Conservation (phyloP, 2,329 filamentous ascomycete genomes). For the Fusarium nanum region DNA sequence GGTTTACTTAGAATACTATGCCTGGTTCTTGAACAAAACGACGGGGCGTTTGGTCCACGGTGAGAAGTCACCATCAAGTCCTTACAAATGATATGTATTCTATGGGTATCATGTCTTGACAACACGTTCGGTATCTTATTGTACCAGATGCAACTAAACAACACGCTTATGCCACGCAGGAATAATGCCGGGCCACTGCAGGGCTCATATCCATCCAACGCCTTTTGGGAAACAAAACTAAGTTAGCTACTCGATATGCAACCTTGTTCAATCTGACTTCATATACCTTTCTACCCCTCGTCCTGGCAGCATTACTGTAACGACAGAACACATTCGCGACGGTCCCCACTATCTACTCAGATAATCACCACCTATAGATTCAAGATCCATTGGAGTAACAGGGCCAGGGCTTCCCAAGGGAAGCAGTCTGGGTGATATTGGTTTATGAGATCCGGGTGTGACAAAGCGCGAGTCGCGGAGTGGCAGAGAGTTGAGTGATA, state of each 20-base stretch:
- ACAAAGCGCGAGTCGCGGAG: conserved; percentile 55
- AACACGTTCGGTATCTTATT: conserved; percentile 30
- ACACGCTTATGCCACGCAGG: conserved; percentile 32
- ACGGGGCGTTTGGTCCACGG: background rate
- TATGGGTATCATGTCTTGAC: conserved; percentile 41
- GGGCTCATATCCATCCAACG: conserved; percentile 22
- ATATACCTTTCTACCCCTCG: background rate
- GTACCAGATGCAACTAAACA: conserved; percentile 31
- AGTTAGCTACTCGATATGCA: background rate
- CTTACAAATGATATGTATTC: conserved; percentile 29
- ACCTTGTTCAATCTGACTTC: conserved; percentile 9
- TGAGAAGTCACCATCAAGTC: background rate
- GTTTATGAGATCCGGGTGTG: conserved; percentile 57
- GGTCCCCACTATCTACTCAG: conserved; percentile 40
- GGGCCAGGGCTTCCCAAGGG: conserved; percentile 70
- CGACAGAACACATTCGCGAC: background rate
- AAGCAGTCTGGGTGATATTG: conserved; percentile 61
- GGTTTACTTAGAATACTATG: background rate
- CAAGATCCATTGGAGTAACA: conserved; percentile 71
- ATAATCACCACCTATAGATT: conserved; percentile 53
- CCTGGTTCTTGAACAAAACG: background rate
- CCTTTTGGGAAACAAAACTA: conserved; percentile 21
- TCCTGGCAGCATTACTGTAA: background rate
- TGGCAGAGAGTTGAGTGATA: conserved; percentile 52
- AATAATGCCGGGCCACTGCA: conserved; percentile 13